Evolutionary conservation across 2,329 filamentous ascomycete species (phyloP), one percentile per base, ranked within the genome.

Genomic region (Albifimbria verrucaria): DNA sequence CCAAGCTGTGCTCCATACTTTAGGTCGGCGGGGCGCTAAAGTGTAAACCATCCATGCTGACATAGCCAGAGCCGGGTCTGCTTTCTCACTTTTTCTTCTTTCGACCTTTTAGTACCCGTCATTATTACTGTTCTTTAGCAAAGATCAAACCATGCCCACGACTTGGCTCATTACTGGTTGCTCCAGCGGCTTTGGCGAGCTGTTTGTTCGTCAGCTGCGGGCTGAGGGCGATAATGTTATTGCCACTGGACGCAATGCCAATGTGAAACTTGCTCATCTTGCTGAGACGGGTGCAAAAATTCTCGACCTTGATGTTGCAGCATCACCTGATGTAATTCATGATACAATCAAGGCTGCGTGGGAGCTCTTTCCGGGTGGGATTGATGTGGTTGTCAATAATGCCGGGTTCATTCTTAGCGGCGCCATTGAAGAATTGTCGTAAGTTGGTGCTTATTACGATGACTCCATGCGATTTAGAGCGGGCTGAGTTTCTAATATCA

Each of bases 101-200:
- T n/a, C n/a, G n/a, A n/a, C n/a, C n/a, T n/a, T n/a, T n/a, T n/a
- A n/a, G n/a, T n/a, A n/a, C n/a, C n/a, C n/a, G n/a, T n/a, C n/a
- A n/a, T n/a, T n/a, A n/a, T n/a, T n/a, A n/a, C n/a, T n/a, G n/a
- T n/a, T n/a, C n/a, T n/a, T n/a, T n/a, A n/a, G n/a, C n/a, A n/a
- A n/a, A n/a, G n/a, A n/a, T 20, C n/a, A 39, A 4, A 39, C 32
- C 15, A 39, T 39, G 32, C 32, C 32, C 4, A 39, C 49, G 6
- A 70, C 67, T 1, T 74, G 69, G 70, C 41, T 77, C 17, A 70
- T 77, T 39, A 77, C 74, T 1, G 73, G 73, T 45, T 74, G 71
- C 57, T 74, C 72, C 9, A 75, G 69, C 48, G 74, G 73, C 20
- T 76, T 77, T 36, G 74, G 73, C 15, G 63, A 69, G 36, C 48